Base-by-base conservation (phyloP, 2,329 filamentous ascomycete species). In the Trichoderma hamatum region DNA sequence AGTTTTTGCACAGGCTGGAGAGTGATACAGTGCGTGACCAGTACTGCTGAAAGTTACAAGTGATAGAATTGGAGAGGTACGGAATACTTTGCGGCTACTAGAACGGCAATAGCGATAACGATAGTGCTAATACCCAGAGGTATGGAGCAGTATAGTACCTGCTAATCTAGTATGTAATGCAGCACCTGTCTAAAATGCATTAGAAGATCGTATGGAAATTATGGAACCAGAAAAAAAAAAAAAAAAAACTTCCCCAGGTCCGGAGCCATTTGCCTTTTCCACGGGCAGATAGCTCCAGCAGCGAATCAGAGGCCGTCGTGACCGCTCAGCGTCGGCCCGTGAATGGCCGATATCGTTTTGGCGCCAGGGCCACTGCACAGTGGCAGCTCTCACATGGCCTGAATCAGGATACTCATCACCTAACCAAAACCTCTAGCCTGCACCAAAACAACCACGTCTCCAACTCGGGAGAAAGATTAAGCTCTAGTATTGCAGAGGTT, bases 321-420 rank as follows among this genome's bases (percentile, higher is more conserved):
- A 30, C 60, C 65, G 70, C 72, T 49, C 71, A 71, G 70, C 64
- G 43, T 71, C 73, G 72, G 72, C 51, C 70, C 72, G 70, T 68
- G 67, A 32, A 64, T 43, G 56, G 56, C 73, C 73, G 73, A 71
- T 71, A 67, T 70, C 70, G 71, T 74, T 43, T 43, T 49, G 14
- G 36, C 14, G 34, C 36, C 52, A 32, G 21, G n/a, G 28, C 14
- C 28, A 30, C 32, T 30, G 24, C 32, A 51, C 56, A 52, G 39
- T 68, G 36, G 34, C 28, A 55, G 34, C 39, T 19, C 10, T 39
- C 34, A 43, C 26, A 34, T 49, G n/a, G 16, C 52, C 11, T 13
- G 19, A 9, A 39, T n/a, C 14, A 43, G 19, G 39, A 26, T 46
- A 46, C 36, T 14, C 39, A 58, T 59, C 39, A 32, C 43, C 63